Percentiles rank a stretch among this genome's conserved stretches.
phyloP scores from a whole-genome alignment of 1,139 yeast genomes.

The Pichia sp. region DNA sequence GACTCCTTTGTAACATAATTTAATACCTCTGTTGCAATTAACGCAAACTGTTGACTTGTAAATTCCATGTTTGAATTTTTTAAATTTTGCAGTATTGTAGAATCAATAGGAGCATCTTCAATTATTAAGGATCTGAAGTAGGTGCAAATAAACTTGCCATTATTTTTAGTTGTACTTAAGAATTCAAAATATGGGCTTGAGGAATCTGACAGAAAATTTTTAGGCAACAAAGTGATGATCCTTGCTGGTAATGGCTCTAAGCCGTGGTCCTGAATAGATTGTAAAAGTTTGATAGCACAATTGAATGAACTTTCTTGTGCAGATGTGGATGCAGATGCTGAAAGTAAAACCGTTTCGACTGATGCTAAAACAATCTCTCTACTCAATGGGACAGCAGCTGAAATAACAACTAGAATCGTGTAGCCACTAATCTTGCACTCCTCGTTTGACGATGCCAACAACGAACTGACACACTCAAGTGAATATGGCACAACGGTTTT shows the following conservation, averaged over 20 bases:
- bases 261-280: constrained; percentile 35
- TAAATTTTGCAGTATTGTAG: constrained; percentile 12
- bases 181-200: constrained; percentile 24
- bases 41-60: constrained; percentile 30
- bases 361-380: constrained; percentile 63
- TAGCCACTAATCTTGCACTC: constrained; percentile 83
- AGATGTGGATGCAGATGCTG: constrained; percentile 5
- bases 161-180: constrained; percentile 20
- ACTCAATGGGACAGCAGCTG: constrained; percentile 67
- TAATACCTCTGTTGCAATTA: constrained; percentile 31
- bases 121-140: constrained; percentile 29
- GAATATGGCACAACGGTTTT: constrained; percentile 47
- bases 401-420: constrained; percentile 72
- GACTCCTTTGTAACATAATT: constrained; percentile 25
- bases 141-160: constrained; percentile 28
- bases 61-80: constrained; percentile 18
- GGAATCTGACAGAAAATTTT: constrained; percentile 16
- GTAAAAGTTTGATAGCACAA: constrained; percentile 34
- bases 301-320: constrained; percentile 33
- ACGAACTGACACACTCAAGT: constrained; percentile 54
- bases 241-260: constrained; percentile 28
- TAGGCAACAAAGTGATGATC: constrained; percentile 28
- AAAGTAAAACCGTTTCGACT: constrained; percentile 55
- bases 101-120: constrained; percentile 22
- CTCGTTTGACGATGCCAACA: constrained; percentile 46